phyloP scores from a whole-genome alignment of 768 basidiomycete genomes.

The Rhizopogon vinicolor region DNA sequence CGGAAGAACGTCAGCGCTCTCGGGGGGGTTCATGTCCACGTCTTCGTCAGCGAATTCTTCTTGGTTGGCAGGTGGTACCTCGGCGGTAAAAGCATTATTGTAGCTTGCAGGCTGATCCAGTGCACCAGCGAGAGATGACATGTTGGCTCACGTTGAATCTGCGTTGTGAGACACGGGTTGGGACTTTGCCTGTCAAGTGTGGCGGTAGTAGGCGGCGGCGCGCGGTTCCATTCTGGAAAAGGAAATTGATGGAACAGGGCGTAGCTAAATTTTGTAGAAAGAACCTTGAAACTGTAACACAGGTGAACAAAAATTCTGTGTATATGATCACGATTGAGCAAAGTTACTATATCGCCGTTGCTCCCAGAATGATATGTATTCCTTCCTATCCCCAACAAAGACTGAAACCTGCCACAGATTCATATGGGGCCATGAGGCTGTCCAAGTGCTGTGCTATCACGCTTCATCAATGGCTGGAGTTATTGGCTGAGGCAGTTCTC shows the following conservation, averaged over 20 bases:
- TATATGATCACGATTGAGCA: too few species aligned
- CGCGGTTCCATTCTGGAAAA: too few species aligned
- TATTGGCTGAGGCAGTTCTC: neutral
- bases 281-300: too few species aligned
- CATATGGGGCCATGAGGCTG: neutral
- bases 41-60: slow-evolving; percentile 24
- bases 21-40: slow-evolving; percentile 35
- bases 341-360: too few species aligned
- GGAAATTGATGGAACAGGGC: too few species aligned
- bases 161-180: neutral
- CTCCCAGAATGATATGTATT: neutral
- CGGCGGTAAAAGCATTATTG: slow-evolving; percentile 11
- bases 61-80: slow-evolving; percentile 3
- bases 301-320: too few species aligned
- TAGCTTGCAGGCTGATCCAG: slow-evolving; percentile 35
- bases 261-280: too few species aligned
- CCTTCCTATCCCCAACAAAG: neutral
- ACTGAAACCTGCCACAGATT: neutral
- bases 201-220: neutral
- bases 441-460: neutral
- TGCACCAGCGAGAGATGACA: slow-evolving; percentile 62
- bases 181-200: neutral
- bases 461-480: neutral
- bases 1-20: slow-evolving; percentile 6
- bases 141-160: slow-evolving; percentile 12